phyloP scores from a whole-genome alignment of 2,329 filamentous ascomycete species.

The Stagonosporopsis rhizophila region DNA sequence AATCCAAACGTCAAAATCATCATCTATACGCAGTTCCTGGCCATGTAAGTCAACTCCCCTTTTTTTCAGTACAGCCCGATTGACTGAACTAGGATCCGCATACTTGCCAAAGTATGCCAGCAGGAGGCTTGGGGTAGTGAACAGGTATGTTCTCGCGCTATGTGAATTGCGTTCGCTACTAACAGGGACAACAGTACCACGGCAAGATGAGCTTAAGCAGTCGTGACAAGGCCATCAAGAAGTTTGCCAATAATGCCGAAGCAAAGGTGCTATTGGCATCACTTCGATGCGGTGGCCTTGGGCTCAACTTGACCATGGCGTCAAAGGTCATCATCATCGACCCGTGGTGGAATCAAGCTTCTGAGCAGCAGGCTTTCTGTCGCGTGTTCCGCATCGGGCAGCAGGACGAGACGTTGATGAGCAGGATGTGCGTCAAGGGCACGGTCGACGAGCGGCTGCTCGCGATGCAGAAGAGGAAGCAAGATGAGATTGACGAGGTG shows the following conservation, averaged over 20 bases:
- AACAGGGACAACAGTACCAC: conserved; percentile 47
- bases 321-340: conserved; percentile 57
- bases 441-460: conserved; percentile 66
- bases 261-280: conserved; percentile 62
- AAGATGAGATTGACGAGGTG: conserved; percentile 52
- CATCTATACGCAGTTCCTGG: conserved; percentile 66
- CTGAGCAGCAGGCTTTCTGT: conserved; percentile 69
- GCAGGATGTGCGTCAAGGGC: conserved; percentile 62
- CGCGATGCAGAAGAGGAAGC: conserved; percentile 64
- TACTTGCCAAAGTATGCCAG: conserved; percentile 60
- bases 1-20: conserved; percentile 62
- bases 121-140: conserved; percentile 58
- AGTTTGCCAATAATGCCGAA: conserved; percentile 53
- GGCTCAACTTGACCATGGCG: conserved; percentile 67
- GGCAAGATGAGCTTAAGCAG: conserved; percentile 56
- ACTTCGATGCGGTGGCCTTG: conserved; percentile 63
- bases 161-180: background rate
- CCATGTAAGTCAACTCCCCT: conserved; percentile 45
- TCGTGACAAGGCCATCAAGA: conserved; percentile 56
- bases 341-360: conserved; percentile 65
- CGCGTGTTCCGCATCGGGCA: conserved; percentile 73
- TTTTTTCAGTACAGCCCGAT: background rate
- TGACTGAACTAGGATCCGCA: conserved; percentile 48
- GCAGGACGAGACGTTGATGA: conserved; percentile 63
- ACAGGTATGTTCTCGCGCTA: conserved; percentile 38